Base-by-base conservation (phyloP, 192 early-diverging fungal species). In the Geosiphon pyriformis region DNA sequence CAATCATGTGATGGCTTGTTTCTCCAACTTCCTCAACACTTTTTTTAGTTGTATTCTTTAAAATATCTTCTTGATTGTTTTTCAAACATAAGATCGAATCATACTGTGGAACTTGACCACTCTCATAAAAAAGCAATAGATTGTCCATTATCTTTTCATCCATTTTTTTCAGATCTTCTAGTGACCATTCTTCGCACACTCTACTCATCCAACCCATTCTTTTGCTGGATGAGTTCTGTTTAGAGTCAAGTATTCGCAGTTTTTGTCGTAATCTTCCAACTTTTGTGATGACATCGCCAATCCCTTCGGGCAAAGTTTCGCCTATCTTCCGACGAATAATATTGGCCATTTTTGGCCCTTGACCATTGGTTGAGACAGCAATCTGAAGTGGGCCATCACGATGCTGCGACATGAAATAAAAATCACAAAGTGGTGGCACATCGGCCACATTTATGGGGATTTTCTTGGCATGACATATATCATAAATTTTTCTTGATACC, bases 361-460 rank as follows among this genome's bases (percentile, higher is more conserved):
- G 84, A 0, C 91, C 92, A 58, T 92, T 92, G 2, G 93, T 93
- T 30, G 88, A 90, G 17, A 97, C 89, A 3, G 88, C 92, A 62
- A 97, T 85, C 70, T 96, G 94, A n/a, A 94, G 77, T 35, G 88
- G 87, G 59, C 88, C 84, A 58, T 93, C 90, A 22, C 90, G 74
- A 69, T 90, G 85, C 25, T 87, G 87, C 31, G 90, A 90, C 78
- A 93, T 91, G 75, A 97, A 94, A 76, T 89, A 95, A 76, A 97
- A 97, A 66, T 94, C 92, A 70, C 93, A 97, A 64, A 91, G 70
- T 10, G 88, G 86, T 22, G 93, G 93, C 30, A 95, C 88, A 68
- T 95, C 94, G 0, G 94, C 93, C 22, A 91, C 92, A 69, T 97
- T 95, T 26, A 95, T 92, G 2, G 92, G 93, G 30, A 94, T 93